Percentiles rank a stretch among this genome's conserved stretches.
These are phyloP conservation scores for Sugiyamaella xylanicola DNA, from an alignment of 1,139 yeast genomes.

Conservation along the genomic window DNA sequence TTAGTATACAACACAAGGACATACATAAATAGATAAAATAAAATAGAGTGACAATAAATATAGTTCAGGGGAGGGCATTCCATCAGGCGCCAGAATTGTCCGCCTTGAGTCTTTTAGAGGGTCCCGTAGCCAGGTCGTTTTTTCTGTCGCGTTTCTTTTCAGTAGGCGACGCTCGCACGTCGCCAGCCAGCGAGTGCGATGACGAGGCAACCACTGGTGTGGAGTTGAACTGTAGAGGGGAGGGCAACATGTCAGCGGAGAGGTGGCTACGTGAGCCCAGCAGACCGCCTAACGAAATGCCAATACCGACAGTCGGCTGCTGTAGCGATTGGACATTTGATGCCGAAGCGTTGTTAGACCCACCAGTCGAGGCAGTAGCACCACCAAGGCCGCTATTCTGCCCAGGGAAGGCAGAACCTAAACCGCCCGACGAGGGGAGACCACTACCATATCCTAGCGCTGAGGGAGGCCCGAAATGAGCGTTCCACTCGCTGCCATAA, in stretches of 20 bases:
- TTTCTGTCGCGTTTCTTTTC: slow-evolving; percentile 16
- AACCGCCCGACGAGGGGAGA: slow-evolving; percentile 17
- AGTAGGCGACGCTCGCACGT: slow-evolving; percentile 22
- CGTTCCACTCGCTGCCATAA: slow-evolving; percentile 43
- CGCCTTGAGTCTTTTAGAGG: slow-evolving; percentile 21
- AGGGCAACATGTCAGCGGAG: slow-evolving; percentile 37
- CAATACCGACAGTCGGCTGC: slow-evolving; percentile 24
- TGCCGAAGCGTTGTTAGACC: not conserved
- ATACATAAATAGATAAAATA: slow-evolving; percentile 11
- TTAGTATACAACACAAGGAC: slow-evolving; percentile 7
- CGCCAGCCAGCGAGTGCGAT: slow-evolving; percentile 25
- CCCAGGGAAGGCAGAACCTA: slow-evolving; percentile 20
- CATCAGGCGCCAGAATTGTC: slow-evolving; percentile 10
- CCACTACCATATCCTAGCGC: slow-evolving; percentile 24
- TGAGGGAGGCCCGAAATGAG: slow-evolving; percentile 32
- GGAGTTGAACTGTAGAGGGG: slow-evolving; percentile 41
- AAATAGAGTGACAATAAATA: slow-evolving; percentile 13
- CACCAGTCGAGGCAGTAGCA: not conserved
- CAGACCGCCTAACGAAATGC: slow-evolving; percentile 23
- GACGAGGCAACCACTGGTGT: slow-evolving; percentile 36
- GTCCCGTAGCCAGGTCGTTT: slow-evolving; percentile 12
- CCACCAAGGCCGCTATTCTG: not conserved
- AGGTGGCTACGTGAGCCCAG: slow-evolving; percentile 23
- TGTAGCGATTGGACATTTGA: not conserved
- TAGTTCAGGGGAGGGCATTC: not conserved